Percentiles rank a stretch among this genome's conserved stretches.
phyloP scores from a whole-genome alignment of 805 yeast genomes.

The Teunomyces barrocoloradensis region DNA sequence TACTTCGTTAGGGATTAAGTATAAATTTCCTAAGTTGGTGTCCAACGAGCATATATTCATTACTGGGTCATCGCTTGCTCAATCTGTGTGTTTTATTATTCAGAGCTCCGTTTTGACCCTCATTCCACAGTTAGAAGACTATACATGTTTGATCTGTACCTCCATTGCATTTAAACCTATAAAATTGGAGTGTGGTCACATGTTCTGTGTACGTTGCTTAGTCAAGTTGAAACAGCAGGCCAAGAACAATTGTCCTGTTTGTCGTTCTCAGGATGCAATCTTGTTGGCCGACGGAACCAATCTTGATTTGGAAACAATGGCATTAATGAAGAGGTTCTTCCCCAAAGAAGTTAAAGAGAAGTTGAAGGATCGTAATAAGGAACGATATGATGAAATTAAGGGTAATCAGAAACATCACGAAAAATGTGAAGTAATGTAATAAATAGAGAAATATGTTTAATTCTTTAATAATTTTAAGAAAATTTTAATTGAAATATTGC shows the following conservation, averaged over 20 bases:
- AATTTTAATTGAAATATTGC: not conserved
- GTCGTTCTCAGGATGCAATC: slow-evolving; percentile 53
- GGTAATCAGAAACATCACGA: slow-evolving; percentile 12
- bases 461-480: not conserved
- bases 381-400: slow-evolving; percentile 31
- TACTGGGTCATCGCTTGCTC: slow-evolving; percentile 50
- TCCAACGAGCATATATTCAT: slow-evolving; percentile 42
- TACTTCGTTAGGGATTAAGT: slow-evolving; percentile 52
- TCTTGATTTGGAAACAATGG: slow-evolving; percentile 53
- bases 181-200: slow-evolving; percentile 58
- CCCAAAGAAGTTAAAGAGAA: slow-evolving; percentile 68
- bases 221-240: slow-evolving; percentile 61
- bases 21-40: slow-evolving; percentile 45
- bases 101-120: slow-evolving; percentile 52
- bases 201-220: slow-evolving; percentile 71
- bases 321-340: slow-evolving; percentile 55
- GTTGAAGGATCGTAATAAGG: slow-evolving; percentile 48
- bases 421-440: slow-evolving; percentile 18
- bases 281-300: slow-evolving; percentile 57
- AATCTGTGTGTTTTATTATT: slow-evolving; percentile 54
- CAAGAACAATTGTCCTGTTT: slow-evolving; percentile 66
- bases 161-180: slow-evolving; percentile 73
- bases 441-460: not conserved
- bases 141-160: slow-evolving; percentile 70
- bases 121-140: slow-evolving; percentile 74